phyloP scores from a whole-genome alignment of 805 yeast species.

The Hanseniaspora thailandica region DNA sequence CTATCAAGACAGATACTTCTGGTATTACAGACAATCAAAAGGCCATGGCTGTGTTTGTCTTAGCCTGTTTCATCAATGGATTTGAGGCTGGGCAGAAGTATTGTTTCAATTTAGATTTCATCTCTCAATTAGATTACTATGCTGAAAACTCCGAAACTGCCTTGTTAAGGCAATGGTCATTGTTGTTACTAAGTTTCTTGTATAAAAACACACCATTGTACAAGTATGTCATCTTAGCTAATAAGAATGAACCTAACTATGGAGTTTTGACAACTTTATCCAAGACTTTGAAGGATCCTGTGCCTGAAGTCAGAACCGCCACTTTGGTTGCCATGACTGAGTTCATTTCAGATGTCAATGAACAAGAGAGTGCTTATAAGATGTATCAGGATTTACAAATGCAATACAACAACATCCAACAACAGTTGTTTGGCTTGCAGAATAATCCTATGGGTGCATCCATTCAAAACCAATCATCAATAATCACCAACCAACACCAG shows the following conservation, averaged over 20 bases:
- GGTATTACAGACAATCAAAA: slow-evolving; percentile 64
- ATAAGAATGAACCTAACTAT: slow-evolving; percentile 38
- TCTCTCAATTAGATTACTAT: slow-evolving; percentile 54
- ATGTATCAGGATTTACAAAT: slow-evolving; percentile 28
- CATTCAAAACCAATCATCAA: slow-evolving; percentile 24
- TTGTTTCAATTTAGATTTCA: slow-evolving; percentile 62
- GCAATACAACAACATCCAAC: slow-evolving; percentile 22
- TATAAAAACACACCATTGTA: slow-evolving; percentile 67
- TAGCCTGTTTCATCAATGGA: slow-evolving; percentile 73
- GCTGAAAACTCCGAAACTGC: slow-evolving; percentile 70
- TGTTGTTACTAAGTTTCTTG: slow-evolving; percentile 61
- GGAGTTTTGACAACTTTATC: slow-evolving; percentile 29
- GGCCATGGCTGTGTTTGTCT: slow-evolving; percentile 89
- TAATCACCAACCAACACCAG: slow-evolving; percentile 24
- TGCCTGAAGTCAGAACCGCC: slow-evolving; percentile 89
- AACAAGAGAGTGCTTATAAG: slow-evolving; percentile 28
- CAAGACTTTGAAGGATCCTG: slow-evolving; percentile 65
- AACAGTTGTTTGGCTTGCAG: slow-evolving; percentile 26
- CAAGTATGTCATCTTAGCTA: slow-evolving; percentile 55
- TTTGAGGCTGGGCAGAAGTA: slow-evolving; percentile 68
- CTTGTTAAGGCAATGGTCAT: slow-evolving; percentile 83
- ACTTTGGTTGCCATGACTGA: slow-evolving; percentile 61
- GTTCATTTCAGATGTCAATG: slow-evolving; percentile 42
- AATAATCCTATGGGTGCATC: slow-evolving; percentile 22
- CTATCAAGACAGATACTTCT: slow-evolving; percentile 19